Evolutionary conservation across 2,329 filamentous ascomycete genomes (phyloP).

Genomic region (Pseudocercospora musae): DNA sequence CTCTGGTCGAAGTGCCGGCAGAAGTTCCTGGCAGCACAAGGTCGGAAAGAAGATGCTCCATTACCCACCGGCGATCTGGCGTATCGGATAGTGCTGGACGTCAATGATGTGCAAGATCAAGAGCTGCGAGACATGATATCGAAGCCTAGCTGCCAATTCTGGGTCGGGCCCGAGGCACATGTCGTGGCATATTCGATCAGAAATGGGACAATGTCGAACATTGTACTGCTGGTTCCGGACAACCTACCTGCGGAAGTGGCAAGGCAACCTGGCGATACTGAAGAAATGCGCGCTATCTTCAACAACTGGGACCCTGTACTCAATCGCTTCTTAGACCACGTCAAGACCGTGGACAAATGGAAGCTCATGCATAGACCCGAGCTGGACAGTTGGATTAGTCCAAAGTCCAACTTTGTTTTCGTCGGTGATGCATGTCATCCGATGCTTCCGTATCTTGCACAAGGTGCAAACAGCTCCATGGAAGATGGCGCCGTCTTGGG

Average conservation of each 20-base stretch:
- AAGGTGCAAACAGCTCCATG: slow-evolving; percentile 64
- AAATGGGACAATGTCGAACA: slow-evolving; percentile 59
- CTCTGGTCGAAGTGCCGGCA: slow-evolving; percentile 59
- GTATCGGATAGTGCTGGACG: slow-evolving; percentile 58
- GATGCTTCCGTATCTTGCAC: slow-evolving; percentile 47
- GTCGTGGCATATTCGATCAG: slow-evolving; percentile 62
- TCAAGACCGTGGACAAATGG: slow-evolving; percentile 65
- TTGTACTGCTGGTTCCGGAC: slow-evolving; percentile 65
- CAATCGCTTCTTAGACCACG: slow-evolving; percentile 47
- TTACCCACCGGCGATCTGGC: slow-evolving; percentile 62
- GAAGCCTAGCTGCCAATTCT: slow-evolving; percentile 56
- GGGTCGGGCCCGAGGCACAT: slow-evolving; percentile 62
- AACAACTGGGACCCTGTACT: slow-evolving; percentile 62
- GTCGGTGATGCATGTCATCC: slow-evolving; percentile 59
- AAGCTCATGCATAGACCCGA: slow-evolving; percentile 60
- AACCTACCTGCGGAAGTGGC: slow-evolving; percentile 55
- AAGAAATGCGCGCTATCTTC: slow-evolving; percentile 62
- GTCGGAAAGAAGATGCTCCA: slow-evolving; percentile 43
- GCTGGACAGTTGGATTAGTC: slow-evolving; percentile 55
- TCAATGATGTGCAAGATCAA: slow-evolving; percentile 52
- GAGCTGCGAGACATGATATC: slow-evolving; percentile 53
- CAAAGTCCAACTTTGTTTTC: slow-evolving; percentile 49
- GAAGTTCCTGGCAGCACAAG: slow-evolving; percentile 44
- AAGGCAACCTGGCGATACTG: slow-evolving; percentile 51
- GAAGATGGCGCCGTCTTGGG: slow-evolving; percentile 68